A percentile compares a stretch with the other conserved stretches of the same genome.
These are phyloP conservation scores for Trypanosoma lewisi DNA, from an alignment of 208 protist species.

Conservation along the genomic window DNA sequence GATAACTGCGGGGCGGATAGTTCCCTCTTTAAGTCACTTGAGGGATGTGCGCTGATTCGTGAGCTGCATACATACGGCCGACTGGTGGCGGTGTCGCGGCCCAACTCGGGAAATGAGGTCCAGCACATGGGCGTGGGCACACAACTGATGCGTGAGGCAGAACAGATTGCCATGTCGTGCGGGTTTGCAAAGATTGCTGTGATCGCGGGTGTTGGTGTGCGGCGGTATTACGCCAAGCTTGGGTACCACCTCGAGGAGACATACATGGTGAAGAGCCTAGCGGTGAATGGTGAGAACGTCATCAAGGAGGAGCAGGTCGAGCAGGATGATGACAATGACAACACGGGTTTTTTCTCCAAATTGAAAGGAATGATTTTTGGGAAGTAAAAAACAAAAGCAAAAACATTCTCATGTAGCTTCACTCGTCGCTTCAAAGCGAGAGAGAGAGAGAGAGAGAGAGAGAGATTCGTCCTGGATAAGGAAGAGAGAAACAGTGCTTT, in stretches of 20 bases:
- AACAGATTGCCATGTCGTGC: slow-evolving; percentile 92
- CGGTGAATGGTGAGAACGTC: slow-evolving; percentile 23
- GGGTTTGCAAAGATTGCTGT: slow-evolving; percentile 93
- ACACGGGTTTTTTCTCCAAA: slow-evolving; percentile 40
- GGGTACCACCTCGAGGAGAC: slow-evolving; percentile 93
- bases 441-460: too few relatives aligned
- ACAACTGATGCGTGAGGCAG: slow-evolving; percentile 97
- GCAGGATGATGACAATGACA: slow-evolving; percentile 85
- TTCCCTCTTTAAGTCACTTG: slow-evolving; percentile 88
- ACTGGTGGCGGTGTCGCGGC: slow-evolving; percentile 64
- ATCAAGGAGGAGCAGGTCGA: slow-evolving; percentile 79
- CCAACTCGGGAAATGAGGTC: slow-evolving; percentile 89
- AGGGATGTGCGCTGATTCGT: slow-evolving; percentile 93
- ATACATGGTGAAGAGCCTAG: slow-evolving; percentile 85
- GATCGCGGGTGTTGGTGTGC: slow-evolving; percentile 97
- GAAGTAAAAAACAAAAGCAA: slow-evolving; percentile 2
- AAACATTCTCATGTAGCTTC: too few relatives aligned
- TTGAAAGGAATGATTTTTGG: slow-evolving; percentile 59
- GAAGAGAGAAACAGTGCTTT: too few relatives aligned
- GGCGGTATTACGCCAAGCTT: slow-evolving; percentile 98
- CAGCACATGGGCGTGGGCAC: slow-evolving; percentile 98
- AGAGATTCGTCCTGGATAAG: too few relatives aligned
- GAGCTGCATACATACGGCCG: slow-evolving; percentile 98
- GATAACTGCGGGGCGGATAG: slow-evolving; percentile 43
- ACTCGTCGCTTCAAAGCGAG: too few relatives aligned